These are phyloP conservation scores for Comarum palustre DNA, from an alignment of 306 rosid genomes.

Conservation along the genomic window DNA sequence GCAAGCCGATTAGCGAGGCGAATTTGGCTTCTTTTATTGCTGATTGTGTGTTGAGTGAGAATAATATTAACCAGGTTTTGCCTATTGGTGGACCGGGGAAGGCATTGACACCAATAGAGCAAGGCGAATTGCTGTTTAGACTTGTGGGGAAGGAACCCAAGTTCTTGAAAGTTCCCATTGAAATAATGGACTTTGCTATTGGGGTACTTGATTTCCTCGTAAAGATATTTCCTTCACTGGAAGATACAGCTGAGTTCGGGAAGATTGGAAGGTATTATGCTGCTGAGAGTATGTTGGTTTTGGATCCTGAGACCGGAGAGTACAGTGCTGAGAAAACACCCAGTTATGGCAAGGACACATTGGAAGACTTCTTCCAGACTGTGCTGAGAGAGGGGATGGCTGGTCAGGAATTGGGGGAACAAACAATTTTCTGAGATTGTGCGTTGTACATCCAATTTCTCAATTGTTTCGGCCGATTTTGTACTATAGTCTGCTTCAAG, in stretches of 20 bases:
- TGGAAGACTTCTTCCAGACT: slow-evolving; percentile 76
- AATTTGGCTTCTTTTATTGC: slow-evolving; percentile 91
- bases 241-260: slow-evolving; percentile 89
- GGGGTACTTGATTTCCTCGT: slow-evolving; percentile 70
- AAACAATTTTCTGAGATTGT: slow-evolving; percentile 48
- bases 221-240: slow-evolving; percentile 74
- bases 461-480: slow-evolving; percentile 41
- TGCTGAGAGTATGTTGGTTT: slow-evolving; percentile 85
- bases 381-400: slow-evolving; percentile 91
- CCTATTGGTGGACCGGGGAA: slow-evolving; percentile 93
- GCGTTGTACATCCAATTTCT: slow-evolving; percentile 9
- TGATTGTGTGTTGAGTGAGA: slow-evolving; percentile 67
- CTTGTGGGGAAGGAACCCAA: slow-evolving; percentile 80
- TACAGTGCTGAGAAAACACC: slow-evolving; percentile 89
- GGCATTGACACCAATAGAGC: slow-evolving; percentile 87
- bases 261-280: slow-evolving; percentile 98
- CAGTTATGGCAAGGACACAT: slow-evolving; percentile 86
- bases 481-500: slow-evolving; percentile 23
- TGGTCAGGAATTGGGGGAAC: slow-evolving; percentile 97
- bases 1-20: slow-evolving; percentile 82
- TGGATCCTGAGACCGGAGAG: slow-evolving; percentile 84
- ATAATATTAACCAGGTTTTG: slow-evolving; percentile 62
- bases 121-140: slow-evolving; percentile 77
- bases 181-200: slow-evolving; percentile 88
- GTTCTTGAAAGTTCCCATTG: slow-evolving; percentile 87